Conservation (phyloP, 2,329 filamentous ascomycete genomes). For the Helicocarpus griseus region DNA sequence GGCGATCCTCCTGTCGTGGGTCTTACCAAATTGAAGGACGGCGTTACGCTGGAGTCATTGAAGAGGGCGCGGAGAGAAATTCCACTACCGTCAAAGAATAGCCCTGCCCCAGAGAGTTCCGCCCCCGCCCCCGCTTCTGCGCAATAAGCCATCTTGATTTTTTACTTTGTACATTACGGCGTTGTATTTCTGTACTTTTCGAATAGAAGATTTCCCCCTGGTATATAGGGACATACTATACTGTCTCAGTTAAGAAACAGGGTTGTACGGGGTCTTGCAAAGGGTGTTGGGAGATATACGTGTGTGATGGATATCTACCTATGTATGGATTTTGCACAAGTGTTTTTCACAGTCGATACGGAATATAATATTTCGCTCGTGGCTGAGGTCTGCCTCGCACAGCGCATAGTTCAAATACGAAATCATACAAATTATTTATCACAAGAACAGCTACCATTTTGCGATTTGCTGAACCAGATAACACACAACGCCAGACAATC, state of each 20-base stretch:
- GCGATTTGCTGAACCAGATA: not conserved
- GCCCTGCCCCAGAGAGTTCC: not conserved
- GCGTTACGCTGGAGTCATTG: constrained; percentile 71
- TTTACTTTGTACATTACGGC: constrained; percentile 2
- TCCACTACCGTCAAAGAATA: constrained; percentile 27
- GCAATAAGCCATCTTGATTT: not conserved
- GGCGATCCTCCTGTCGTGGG: constrained; percentile 85
- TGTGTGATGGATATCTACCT: not conserved
- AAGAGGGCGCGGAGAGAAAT: constrained; percentile 67
- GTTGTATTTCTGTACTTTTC: not conserved
- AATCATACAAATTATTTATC: not conserved
- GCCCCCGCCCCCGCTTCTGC: not conserved
- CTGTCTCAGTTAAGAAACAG: not conserved
- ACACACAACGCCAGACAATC: not conserved
- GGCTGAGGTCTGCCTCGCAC: not conserved
- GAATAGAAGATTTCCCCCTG: not conserved
- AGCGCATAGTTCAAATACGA: not conserved
- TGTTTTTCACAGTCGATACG: not conserved
- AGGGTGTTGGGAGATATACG: not conserved
- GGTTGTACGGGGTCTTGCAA: not conserved
- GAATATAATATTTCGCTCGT: too few species aligned
- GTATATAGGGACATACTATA: not conserved
- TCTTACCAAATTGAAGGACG: constrained; percentile 75
- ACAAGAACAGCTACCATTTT: not conserved
- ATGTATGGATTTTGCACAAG: not conserved